Evolutionary conservation across 2,329 filamentous ascomycete species (phyloP).

Genomic region (Paecilomyces sp.): DNA sequence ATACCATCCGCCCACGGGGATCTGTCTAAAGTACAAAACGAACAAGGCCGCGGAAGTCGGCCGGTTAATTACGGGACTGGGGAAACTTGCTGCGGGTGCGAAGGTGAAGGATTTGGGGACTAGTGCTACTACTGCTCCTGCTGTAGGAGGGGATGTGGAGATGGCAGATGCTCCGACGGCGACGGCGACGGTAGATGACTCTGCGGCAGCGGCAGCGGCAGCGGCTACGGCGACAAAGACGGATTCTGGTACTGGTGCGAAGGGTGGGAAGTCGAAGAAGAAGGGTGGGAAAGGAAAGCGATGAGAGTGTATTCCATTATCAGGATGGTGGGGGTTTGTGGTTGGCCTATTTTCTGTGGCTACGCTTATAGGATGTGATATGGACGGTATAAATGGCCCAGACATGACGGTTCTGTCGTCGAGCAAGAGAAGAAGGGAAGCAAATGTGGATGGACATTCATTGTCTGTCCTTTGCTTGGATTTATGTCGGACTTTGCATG

Average conservation of each 20-base stretch:
- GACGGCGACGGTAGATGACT: constrained; percentile 33
- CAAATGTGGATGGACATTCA: too few relatives aligned
- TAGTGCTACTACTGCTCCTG: constrained; percentile 29
- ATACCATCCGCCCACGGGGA: constrained; percentile 74
- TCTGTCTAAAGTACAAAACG: constrained; percentile 83
- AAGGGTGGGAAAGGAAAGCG: constrained; percentile 69
- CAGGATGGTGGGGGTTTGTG: too few relatives aligned
- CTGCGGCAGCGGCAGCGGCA: constrained; percentile 11
- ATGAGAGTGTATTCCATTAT: constrained; percentile 30
- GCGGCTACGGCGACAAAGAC: constrained; percentile 13
- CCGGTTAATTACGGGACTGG: constrained; percentile 69
- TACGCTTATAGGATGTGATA: neutral
- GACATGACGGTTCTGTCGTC: too few relatives aligned
- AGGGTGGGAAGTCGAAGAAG: constrained; percentile 39
- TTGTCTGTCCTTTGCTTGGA: too few relatives aligned
- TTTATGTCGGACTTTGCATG: too few relatives aligned
- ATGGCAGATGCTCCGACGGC: constrained; percentile 20
- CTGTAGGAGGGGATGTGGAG: constrained; percentile 25
- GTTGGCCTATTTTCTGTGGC: neutral
- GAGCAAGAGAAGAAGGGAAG: too few relatives aligned
- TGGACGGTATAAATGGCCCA: too few relatives aligned
- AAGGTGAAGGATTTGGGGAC: constrained; percentile 51
- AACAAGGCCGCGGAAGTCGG: constrained; percentile 86
- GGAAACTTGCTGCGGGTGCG: constrained; percentile 62
- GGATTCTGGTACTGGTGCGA: constrained; percentile 15